phyloP scores from a whole-genome alignment of 1,284 basidiomycete species.

The Singerocomus inundabilis region DNA sequence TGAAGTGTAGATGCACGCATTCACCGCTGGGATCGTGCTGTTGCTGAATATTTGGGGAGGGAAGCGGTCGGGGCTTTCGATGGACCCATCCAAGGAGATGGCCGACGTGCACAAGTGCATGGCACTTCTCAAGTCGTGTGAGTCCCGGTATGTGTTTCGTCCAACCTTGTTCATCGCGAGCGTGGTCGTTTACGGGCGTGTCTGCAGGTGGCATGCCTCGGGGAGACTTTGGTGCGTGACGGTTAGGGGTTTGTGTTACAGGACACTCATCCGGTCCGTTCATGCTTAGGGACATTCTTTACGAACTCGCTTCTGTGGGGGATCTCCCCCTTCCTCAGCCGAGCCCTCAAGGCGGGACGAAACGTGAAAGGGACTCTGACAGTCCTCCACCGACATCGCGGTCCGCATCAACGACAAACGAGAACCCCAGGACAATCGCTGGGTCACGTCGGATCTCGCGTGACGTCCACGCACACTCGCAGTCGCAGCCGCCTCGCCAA shows the following conservation, averaged over 20 bases:
- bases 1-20: conserved; percentile 34
- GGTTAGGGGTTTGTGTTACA: background rate
- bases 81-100: conserved; percentile 53
- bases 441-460: conserved; percentile 35
- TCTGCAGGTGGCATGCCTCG: conserved; percentile 27
- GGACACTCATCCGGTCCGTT: background rate
- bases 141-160: conserved; percentile 29
- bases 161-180: background rate
- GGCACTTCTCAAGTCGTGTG: conserved; percentile 42
- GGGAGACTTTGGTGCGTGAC: conserved; percentile 31
- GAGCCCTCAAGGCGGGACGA: conserved; percentile 48
- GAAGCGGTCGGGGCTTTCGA: conserved; percentile 47
- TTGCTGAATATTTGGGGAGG: conserved; percentile 54
- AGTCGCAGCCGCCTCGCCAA: conserved; percentile 13
- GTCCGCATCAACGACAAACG: conserved; percentile 4
- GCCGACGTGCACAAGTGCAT: conserved; percentile 65
- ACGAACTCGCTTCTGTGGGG: conserved; percentile 64
- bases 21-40: conserved; percentile 50
- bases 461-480: conserved; percentile 10
- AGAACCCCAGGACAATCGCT: conserved; percentile 31
- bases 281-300: conserved; percentile 57
- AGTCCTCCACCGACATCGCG: conserved; percentile 23
- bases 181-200: background rate
- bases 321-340: conserved; percentile 60
- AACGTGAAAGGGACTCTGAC: conserved; percentile 61